phyloP scores from a whole-genome alignment of 257 asterid genomes.

The Coffea eugenioides region DNA sequence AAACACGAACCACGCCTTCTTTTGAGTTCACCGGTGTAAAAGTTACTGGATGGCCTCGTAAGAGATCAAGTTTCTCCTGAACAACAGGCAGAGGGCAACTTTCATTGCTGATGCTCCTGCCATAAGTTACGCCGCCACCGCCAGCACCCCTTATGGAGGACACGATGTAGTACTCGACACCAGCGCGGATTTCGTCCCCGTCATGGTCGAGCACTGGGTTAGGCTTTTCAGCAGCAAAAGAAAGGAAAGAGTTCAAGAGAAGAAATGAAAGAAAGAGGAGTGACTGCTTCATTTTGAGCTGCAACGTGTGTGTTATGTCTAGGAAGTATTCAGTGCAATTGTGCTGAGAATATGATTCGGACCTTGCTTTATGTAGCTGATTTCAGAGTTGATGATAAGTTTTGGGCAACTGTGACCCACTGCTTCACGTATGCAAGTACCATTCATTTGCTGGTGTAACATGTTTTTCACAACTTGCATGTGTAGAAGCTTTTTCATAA shows the following conservation, averaged over 20 bases:
- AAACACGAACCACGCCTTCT: too few species aligned
- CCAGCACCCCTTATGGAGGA: slow-evolving; percentile 1
- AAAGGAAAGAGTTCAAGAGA: background rate
- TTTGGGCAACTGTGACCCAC: too few species aligned
- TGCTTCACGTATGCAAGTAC: too few species aligned
- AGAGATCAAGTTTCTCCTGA: slow-evolving; percentile 14
- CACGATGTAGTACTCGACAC: background rate
- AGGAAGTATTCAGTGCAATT: background rate
- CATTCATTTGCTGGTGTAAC: too few species aligned
- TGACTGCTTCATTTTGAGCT: background rate
- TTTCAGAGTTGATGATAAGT: background rate
- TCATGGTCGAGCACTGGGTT: slow-evolving; percentile 1
- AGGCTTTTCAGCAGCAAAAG: background rate
- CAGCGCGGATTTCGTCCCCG: background rate
- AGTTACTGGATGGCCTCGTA: slow-evolving; percentile 10
- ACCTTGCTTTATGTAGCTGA: background rate
- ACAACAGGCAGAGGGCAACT: slow-evolving; percentile 17
- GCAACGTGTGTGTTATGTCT: too few species aligned
- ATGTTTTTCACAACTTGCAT: too few species aligned
- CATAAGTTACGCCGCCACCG: slow-evolving; percentile 12
- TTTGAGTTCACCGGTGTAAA: too few species aligned
- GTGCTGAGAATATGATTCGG: background rate
- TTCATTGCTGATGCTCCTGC: background rate
- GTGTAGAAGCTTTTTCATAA: too few species aligned
- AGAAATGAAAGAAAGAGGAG: background rate